These are phyloP conservation scores for Plenodomus biglobosus DNA, from an alignment of 2,329 filamentous ascomycete genomes.

Conservation along the genomic window DNA sequence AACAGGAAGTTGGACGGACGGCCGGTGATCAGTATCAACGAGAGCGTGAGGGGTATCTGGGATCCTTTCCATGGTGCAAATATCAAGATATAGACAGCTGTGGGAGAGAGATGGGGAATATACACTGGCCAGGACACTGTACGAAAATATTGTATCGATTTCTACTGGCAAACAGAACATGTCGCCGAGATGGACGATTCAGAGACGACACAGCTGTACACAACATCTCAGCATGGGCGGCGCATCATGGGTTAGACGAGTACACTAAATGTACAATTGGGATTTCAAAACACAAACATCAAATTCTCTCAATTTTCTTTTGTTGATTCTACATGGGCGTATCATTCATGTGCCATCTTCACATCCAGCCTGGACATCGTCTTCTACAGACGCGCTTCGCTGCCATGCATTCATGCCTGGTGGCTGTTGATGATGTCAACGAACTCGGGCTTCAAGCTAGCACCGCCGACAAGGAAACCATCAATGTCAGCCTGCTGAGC, in stretches of 20 bases:
- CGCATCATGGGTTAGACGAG: slow-evolving; percentile 13
- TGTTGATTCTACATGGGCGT: slow-evolving; percentile 3
- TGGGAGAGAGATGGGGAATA: neutral
- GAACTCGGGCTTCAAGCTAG: slow-evolving; percentile 93
- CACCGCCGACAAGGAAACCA: slow-evolving; percentile 95
- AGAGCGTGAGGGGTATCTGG: slow-evolving; percentile 67
- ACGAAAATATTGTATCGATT: neutral
- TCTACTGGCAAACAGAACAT: neutral
- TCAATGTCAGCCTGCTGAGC: slow-evolving; percentile 94
- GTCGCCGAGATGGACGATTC: neutral
- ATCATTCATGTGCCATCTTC: neutral
- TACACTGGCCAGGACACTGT: neutral
- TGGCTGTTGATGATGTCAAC: slow-evolving; percentile 70
- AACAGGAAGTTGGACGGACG: slow-evolving; percentile 58
- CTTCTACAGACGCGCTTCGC: slow-evolving; percentile 45
- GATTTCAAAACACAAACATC: slow-evolving; percentile 16
- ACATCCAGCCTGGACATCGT: neutral
- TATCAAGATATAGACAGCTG: slow-evolving; percentile 29
- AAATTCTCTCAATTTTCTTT: slow-evolving; percentile 1
- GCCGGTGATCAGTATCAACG: slow-evolving; percentile 63
- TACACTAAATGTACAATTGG: slow-evolving; percentile 25
- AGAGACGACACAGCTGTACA: slow-evolving; percentile 1
- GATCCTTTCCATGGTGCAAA: slow-evolving; percentile 62
- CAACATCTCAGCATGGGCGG: slow-evolving; percentile 20
- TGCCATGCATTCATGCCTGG: slow-evolving; percentile 40